Conservation (phyloP, 1,139 yeast species). For the Scheffersomyces titani region DNA sequence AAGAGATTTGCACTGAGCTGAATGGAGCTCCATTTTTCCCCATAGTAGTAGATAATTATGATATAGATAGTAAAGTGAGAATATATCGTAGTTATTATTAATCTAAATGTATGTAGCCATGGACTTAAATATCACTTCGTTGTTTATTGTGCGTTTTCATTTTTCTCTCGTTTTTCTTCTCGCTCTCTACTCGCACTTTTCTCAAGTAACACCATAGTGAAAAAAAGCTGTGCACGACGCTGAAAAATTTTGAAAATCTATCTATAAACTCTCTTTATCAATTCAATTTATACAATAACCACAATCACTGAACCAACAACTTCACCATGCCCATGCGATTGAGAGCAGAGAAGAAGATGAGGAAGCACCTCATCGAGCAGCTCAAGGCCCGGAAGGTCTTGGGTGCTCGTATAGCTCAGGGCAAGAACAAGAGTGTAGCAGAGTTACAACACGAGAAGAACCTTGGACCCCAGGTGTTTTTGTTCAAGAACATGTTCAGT, state of each 20-base stretch:
- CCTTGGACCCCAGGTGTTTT: slow-evolving; percentile 79
- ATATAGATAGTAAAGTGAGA: neutral
- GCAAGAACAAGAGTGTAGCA: slow-evolving; percentile 12
- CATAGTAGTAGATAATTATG: neutral
- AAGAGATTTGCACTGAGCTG: too few species aligned
- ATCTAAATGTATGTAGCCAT: too few species aligned
- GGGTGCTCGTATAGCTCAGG: slow-evolving; percentile 49
- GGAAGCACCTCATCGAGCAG: slow-evolving; percentile 51
- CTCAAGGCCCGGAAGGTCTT: slow-evolving; percentile 44
- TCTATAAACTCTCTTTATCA: neutral
- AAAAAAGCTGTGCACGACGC: slow-evolving; percentile 4
- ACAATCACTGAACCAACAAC: neutral
- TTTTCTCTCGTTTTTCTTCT: neutral
- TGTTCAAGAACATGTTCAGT: slow-evolving; percentile 81
- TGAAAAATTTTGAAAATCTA: slow-evolving; percentile 1
- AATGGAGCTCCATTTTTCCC: too few species aligned
- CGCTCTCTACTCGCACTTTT: neutral
- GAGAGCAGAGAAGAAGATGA: slow-evolving; percentile 52
- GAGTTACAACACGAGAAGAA: slow-evolving; percentile 25
- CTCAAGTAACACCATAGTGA: neutral
- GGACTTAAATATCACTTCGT: neutral
- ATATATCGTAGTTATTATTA: neutral
- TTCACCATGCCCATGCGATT: slow-evolving; percentile 44
- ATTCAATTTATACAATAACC: neutral
- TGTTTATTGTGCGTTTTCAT: neutral